Percentiles rank a stretch among this genome's conserved stretches.
Conservation (phyloP, 371 early-diverging fungal genomes). For the Zychaea mexicana region DNA sequence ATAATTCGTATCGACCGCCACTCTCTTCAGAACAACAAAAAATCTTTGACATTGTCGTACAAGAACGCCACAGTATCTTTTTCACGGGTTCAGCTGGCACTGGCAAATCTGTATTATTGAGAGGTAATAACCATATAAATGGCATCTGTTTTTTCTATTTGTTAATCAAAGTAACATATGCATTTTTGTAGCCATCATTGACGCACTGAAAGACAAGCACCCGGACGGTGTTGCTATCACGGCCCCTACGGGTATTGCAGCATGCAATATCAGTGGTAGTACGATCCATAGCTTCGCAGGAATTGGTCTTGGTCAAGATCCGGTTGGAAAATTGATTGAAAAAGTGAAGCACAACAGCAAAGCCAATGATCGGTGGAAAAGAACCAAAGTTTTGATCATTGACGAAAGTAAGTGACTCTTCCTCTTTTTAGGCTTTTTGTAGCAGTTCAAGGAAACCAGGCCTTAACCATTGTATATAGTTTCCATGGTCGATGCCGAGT, state of each 20-base stretch:
- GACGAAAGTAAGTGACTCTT: conserved; percentile 73
- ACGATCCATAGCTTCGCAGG: conserved; percentile 85
- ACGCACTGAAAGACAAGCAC: conserved; percentile 31
- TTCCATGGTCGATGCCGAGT: conserved; percentile 83
- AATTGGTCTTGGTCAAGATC: conserved; percentile 65
- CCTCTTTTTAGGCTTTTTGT: background rate
- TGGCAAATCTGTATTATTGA: conserved; percentile 74
- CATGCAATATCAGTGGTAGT: conserved; percentile 78
- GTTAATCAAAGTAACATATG: background rate
- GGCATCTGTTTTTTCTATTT: background rate
- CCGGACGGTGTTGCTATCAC: conserved; percentile 67
- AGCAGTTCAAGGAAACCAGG: background rate
- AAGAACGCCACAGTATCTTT: conserved; percentile 62
- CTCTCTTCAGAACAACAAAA: conserved; percentile 65
- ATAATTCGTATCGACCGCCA: background rate
- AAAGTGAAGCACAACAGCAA: conserved; percentile 30
- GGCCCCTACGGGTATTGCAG: conserved; percentile 92
- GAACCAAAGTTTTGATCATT: conserved; percentile 74
- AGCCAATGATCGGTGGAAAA: conserved; percentile 59
- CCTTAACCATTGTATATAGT: too few relatives aligned
- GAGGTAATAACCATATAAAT: conserved; percentile 19
- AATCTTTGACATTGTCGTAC: conserved; percentile 59
- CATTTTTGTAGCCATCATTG: conserved; percentile 51
- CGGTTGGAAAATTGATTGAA: conserved; percentile 36
- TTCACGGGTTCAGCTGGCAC: conserved; percentile 88